Evolutionary conservation across 1,139 yeast genomes (phyloP), one percentile per base, ranked within the genome.

Genomic region (Blastobotrys petasosporus): DNA sequence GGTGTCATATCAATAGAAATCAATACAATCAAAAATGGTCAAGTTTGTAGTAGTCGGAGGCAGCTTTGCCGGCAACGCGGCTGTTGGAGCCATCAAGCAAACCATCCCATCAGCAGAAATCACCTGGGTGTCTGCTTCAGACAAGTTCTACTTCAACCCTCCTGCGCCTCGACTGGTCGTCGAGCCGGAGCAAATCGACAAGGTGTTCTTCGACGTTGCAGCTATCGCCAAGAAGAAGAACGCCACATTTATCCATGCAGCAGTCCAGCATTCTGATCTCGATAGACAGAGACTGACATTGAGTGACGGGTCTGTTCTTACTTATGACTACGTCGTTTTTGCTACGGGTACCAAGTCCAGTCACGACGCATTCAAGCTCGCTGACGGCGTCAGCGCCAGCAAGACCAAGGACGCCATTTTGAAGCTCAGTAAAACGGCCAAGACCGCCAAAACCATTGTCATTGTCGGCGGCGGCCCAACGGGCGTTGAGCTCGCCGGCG

Each of bases 291-390:
- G 51, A 25, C 50, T 58, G 31, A 53, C 61, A 45, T 54, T 23
- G 11, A 25, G 20, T 8, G 25, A 11, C 25, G 38, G 32, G 20
- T 10, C 23, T 6, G 66, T 67, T 46, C 55, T 72, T 46, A 63
- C 63, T 53, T 86, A 85, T 65, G 94, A 85, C 64, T 82, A 82
- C 65, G 72, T 85, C 62, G 78, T 85, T 44, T 76, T 85, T 51
- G 92, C 94, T 37, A 88, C 85, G 41, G 95, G 95, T 60, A 90
- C 94, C 41, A 30, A 53, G 10, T 46, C 62, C 5, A 82, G 81
- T 63, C 86, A 88, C 52, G 79, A 83, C 58, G 83, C 92, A 42
- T 85, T 84, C 62, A 90, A 90, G 60, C 82, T 83, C 52, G 86
- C 84, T 42, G 92, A 90, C 62, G 33, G 15, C 15, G 9, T 5